Conservation (phyloP, 2,329 filamentous ascomycete species). For the Cladobotryum protrusum region DNA sequence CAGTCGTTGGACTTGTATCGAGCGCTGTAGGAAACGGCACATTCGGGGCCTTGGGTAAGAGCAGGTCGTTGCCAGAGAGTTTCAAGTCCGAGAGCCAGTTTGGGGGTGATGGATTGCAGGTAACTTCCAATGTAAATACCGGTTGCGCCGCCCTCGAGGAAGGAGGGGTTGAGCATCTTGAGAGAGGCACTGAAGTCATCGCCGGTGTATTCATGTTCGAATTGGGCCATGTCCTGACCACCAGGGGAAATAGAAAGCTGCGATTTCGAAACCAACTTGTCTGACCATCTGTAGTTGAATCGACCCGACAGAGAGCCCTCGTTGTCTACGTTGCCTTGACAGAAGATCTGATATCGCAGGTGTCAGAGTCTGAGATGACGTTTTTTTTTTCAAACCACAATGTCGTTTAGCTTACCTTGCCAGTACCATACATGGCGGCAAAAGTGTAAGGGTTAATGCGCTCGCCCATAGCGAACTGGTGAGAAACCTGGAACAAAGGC, state of each 20-base stretch:
- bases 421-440: constrained; percentile 86
- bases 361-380: constrained; percentile 13
- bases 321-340: constrained; percentile 93
- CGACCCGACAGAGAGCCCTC: constrained; percentile 80
- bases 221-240: constrained; percentile 79
- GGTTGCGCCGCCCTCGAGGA: constrained; percentile 84
- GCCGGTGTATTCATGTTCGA: constrained; percentile 94
- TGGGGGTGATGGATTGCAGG: constrained; percentile 85
- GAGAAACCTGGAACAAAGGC: constrained; percentile 93
- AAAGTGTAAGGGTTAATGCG: constrained; percentile 92
- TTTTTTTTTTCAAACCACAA: neutral
- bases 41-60: constrained; percentile 81
- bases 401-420: constrained; percentile 56
- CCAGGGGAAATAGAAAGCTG: constrained; percentile 78
- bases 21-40: constrained; percentile 80
- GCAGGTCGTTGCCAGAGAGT: constrained; percentile 87
- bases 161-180: constrained; percentile 93
- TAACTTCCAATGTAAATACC: constrained; percentile 96
- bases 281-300: constrained; percentile 88
- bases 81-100: constrained; percentile 81
- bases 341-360: constrained; percentile 63
- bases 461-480: constrained; percentile 93
- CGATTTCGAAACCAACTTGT: constrained; percentile 75
- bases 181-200: constrained; percentile 87
- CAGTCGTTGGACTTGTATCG: constrained; percentile 90